Evolutionary conservation across 2,329 filamentous ascomycete genomes (phyloP).

Genomic region (Endocalyx cinctus): DNA sequence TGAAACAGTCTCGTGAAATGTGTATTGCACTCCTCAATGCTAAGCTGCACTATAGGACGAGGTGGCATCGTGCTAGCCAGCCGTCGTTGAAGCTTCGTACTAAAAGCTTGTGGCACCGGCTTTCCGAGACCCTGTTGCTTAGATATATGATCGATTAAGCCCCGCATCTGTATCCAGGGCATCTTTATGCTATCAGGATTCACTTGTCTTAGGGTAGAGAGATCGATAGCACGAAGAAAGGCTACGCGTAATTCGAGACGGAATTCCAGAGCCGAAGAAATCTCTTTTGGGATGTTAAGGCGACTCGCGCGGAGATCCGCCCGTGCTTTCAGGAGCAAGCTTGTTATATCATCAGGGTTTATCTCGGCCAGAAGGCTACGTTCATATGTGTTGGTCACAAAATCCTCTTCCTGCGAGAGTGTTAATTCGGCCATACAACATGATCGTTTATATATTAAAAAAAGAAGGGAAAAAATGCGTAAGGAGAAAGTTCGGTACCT

Average conservation of each 20-base stretch:
- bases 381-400: conserved; percentile 87
- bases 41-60: conserved; percentile 76
- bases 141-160: conserved; percentile 51
- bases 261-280: conserved; percentile 53
- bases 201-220: conserved; percentile 37
- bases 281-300: conserved; percentile 25
- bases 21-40: conserved; percentile 64
- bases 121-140: conserved; percentile 58
- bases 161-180: conserved; percentile 48
- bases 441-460: no score
- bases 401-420: conserved; percentile 76
- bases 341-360: conserved; percentile 49
- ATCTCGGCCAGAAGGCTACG: conserved; percentile 68
- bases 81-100: conserved; percentile 82
- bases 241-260: conserved; percentile 64
- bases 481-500: conserved; percentile 52
- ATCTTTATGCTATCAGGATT: conserved; percentile 42
- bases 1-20: conserved; percentile 67
- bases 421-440: no score
- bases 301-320: conserved; percentile 30
- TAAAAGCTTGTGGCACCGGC: conserved; percentile 74
- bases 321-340: conserved; percentile 41
- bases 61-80: conserved; percentile 92
- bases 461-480: not conserved
- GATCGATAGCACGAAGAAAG: conserved; percentile 54